Evolutionary conservation across 306 rosid species (phyloP).

Genomic region (Trifolium fragiferum): DNA sequence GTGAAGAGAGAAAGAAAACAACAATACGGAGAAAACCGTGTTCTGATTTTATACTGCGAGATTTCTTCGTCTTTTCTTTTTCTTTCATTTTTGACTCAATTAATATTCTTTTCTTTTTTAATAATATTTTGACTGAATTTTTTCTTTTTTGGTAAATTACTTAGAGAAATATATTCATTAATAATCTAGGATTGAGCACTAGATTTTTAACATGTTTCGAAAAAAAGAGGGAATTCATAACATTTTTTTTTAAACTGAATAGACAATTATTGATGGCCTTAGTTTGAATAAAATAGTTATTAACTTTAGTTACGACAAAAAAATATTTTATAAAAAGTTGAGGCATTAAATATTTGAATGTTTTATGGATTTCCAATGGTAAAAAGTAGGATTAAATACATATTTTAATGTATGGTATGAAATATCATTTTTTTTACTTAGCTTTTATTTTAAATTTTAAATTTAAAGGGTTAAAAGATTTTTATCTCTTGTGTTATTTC

Average conservation of each 20-base stretch:
- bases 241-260: neutral
- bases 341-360: neutral
- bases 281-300: neutral
- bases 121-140: neutral
- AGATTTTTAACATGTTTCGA: neutral
- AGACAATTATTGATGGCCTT: neutral
- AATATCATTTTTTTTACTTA: neutral
- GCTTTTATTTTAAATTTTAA: neutral
- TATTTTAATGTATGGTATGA: neutral
- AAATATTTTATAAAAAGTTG: neutral
- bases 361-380: neutral
- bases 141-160: neutral
- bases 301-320: neutral
- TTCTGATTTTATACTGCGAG: neutral
- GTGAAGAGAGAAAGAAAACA: conserved; percentile 6
- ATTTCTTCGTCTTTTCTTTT: neutral
- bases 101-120: neutral
- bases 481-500: too few relatives aligned
- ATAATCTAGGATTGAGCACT: neutral
- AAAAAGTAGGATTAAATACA: neutral
- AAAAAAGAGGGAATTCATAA: neutral
- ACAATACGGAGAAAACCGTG: conserved; percentile 1
- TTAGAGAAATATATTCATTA: neutral
- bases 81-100: neutral
- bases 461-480: too few relatives aligned